Conservation (phyloP, 2,329 filamentous ascomycete species). For the Talaromyces sp. region DNA sequence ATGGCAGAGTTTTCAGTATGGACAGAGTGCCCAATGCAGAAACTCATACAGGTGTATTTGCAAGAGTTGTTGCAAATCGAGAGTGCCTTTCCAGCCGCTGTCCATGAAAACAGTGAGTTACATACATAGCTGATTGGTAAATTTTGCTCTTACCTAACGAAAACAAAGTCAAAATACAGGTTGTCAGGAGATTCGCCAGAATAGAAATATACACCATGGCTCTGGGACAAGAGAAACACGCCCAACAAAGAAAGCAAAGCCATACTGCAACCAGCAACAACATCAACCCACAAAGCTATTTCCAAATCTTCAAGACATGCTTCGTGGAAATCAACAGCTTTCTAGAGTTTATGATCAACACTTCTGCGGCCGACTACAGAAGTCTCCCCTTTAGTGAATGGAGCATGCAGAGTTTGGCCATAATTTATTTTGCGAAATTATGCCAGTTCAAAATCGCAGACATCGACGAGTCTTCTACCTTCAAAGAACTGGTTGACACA, state of each 20-base stretch:
- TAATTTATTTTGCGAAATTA: conserved; percentile 5
- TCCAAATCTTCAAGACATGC: background rate
- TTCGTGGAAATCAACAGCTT: background rate
- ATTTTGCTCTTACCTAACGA: background rate
- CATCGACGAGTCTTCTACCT: background rate
- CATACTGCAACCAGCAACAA: background rate
- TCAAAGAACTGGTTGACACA: background rate
- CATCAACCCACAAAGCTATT: background rate
- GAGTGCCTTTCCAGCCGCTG: background rate
- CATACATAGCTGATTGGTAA: background rate
- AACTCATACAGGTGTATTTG: background rate
- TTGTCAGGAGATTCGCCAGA: background rate
- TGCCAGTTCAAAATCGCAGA: background rate
- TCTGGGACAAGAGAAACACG: background rate
- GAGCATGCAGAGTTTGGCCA: background rate
- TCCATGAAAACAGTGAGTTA: conserved; percentile 1
- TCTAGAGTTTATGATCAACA: conserved; percentile 2
- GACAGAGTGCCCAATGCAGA: conserved; percentile 5
- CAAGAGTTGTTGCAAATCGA: conserved; percentile 3
- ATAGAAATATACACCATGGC: conserved; percentile 1
- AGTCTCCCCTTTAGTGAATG: conserved; percentile 2
- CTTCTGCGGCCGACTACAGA: background rate
- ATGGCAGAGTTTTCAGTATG: background rate
- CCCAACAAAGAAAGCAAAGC: background rate
- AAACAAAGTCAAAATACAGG: background rate